Evolutionary conservation across 345 rosid species (phyloP).

Genomic region (Carallia pectinifolia): DNA sequence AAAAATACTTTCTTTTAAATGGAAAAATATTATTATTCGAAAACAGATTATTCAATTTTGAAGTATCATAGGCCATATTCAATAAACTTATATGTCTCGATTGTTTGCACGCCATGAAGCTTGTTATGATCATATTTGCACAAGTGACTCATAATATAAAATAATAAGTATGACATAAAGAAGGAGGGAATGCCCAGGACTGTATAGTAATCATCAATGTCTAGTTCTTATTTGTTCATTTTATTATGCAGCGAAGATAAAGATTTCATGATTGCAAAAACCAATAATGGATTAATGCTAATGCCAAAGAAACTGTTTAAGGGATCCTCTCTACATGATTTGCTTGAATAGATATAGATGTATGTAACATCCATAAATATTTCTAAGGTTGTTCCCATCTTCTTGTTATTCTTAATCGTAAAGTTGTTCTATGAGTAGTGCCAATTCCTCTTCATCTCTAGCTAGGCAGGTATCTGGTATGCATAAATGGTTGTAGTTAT

Average conservation of each 20-base stretch:
- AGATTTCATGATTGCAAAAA: neutral
- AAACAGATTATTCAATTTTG: neutral
- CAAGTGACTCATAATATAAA: slow-evolving; percentile 15
- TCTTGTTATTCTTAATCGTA: slow-evolving; percentile 32
- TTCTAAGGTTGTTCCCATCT: slow-evolving; percentile 18
- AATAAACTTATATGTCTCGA: neutral
- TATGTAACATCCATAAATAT: slow-evolving; percentile 17
- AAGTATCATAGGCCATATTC: neutral
- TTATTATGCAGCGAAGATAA: neutral
- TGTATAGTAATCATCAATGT: slow-evolving; percentile 12
- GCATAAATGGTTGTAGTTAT: neutral
- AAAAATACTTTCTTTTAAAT: too few species aligned
- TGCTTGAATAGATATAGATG: neutral
- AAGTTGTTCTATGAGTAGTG: slow-evolving; percentile 50
- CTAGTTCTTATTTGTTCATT: slow-evolving; percentile 12
- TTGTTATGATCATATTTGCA: neutral
- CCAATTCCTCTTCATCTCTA: slow-evolving; percentile 56
- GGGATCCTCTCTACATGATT: neutral
- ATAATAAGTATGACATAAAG: slow-evolving; percentile 26
- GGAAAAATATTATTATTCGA: too few species aligned
- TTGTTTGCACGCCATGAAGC: neutral
- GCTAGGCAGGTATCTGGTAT: slow-evolving; percentile 14
- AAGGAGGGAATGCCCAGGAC: slow-evolving; percentile 2
- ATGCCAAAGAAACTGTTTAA: neutral
- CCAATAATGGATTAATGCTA: neutral